Base-by-base conservation (phyloP, 192 early-diverging fungal species). In the Chytriomyces hyalinus region DNA sequence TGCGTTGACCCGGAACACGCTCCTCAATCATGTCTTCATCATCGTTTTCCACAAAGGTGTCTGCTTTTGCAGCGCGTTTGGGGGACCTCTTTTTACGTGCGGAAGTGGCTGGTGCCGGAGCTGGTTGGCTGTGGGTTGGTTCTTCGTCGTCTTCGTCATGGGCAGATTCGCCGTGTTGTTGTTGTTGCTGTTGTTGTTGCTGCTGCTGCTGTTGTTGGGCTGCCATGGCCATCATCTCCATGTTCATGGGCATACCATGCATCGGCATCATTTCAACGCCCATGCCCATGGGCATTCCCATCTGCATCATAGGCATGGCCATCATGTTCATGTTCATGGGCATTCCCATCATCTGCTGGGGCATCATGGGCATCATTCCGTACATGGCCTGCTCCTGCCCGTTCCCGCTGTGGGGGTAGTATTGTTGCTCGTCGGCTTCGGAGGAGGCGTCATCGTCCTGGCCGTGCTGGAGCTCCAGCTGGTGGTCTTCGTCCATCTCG, bases 1-100 rank as follows among this genome's bases (percentile, higher is more conserved):
- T 49, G 24, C 60, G 53, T 8, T 44, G 15, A 49, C 60, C 60
- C 26, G 49, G 44, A 26, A 9, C 45, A 26, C 63, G 63, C 17
- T 65, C 36, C 17, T 22, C 46, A 15, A 13, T 68, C 43, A 46
- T 46, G 67, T 68, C 47, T 24, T 43, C 67, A 46, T 68, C 67
- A 46, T 68, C 28, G 20, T 17, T 65, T 11, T n/a, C 63, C 7
- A 11, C 20, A 26, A 13, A 15, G 3, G 13, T 17, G 20, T 65
- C 28, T 24, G 63, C 63, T 11, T 11, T 28, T 28, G 63, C 26
- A n/a, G 17, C 63, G 26, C 26, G 26, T 24, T 65, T 28, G 20
- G 17, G 63, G n/a, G 63, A 17, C 17, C 26, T 28, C 11, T 28
- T 65, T 15, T 28, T 65, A 26, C n/a, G n/a, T 65, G 63, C n/a